Evolutionary conservation across 495 filamentous ascomycete species (phyloP), one percentile per base, ranked within the genome.

Genomic region (Pyrenula aspistea): DNA sequence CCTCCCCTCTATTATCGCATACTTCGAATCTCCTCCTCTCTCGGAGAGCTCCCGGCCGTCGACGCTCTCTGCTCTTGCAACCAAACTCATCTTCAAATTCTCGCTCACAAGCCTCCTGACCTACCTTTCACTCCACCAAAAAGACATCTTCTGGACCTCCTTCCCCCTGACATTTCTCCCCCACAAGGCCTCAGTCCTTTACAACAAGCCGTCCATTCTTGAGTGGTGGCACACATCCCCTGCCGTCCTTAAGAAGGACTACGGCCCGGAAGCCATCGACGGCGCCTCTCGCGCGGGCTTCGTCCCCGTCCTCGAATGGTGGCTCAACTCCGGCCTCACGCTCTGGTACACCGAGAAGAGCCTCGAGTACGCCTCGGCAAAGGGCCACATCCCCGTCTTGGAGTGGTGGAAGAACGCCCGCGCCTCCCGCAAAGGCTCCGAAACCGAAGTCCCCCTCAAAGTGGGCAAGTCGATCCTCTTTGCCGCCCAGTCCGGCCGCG

Each of bases 81-180:
- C 91, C 57, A 88, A 92, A 60, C 81, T 94, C 23, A 89, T 96
- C 61, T 86, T 95, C 72, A 92, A 92, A 61, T 96, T 95, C 64
- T 86, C 82, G 3, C 83, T 88, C 57, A 86, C 82, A 19, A 79
- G 84, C 24, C 78, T 96, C 12, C 83, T 96, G 20, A 78, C 81
- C 11, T 89, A 89, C 65, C 78, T 96, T n/a, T 88, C 91, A 60
- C 76, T 81, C 25, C 77, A 87, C 54, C 79, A 87, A 59, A 82
- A 85, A 51, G 84, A 88, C 57, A 79, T 95, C 2, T 91, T 95
- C 67, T 87, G 82, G 81, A 81, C 79, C 22, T 89, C 80, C 1
- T 94, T 91, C 61, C 88, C 83, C 55, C 83, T 88, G 55, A 89
- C 85, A 56, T 82, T 89, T 50, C 80, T 93, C 12, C 89, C 89